Evolutionary conservation across 75 land plant species (phyloP), one percentile per base, ranked within the genome.

Genomic region (Ceratopteris richardii): DNA sequence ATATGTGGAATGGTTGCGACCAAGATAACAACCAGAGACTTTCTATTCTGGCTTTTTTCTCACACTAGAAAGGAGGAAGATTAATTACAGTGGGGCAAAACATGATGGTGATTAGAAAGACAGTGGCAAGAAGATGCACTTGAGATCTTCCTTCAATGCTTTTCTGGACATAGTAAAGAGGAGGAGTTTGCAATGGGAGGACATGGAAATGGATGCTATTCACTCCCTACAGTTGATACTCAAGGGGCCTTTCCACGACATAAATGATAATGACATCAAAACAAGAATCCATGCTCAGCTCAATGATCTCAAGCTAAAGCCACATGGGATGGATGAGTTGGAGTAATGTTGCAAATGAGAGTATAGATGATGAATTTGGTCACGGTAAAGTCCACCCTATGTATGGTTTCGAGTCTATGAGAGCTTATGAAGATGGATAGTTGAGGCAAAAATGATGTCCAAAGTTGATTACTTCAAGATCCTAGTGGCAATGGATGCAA

Each of bases 1-100:
- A 97, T 95, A 19, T 90, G 97, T 61, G 99, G 99, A 1, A 79
- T 95, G 97, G 99, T 97, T 23, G 97, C 89, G 48, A 88, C 97
- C 16, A 77, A 75, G 54, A 90, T 95, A 58, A 75, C 86, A 12
- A 58, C 82, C 27, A 82, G 65, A 54, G 96, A 95, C 58, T 95
- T 81, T 66, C 59, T 95, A 21, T 95, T 95, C 60, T 95, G 99
- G 97, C 89, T 89, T 62, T 54, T 96, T 19, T 95, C 97, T 20
- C 92, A 95, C 61, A 87, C 97, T 27, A 97, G 86, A 26, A 90
- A 90, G 51, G 97, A 95, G 68, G 54, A 96, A 93, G 65, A 76
- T 90, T 55, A 95, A 90, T 44, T 95, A 97, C 97, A 97, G 97
- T 28, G 99, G 99, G 10, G 99, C 99, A 23, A 90, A 82, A 72